A percentile compares a stretch with the other conserved stretches of the same genome.
These are phyloP conservation scores for Hymenoscyphus fructigenus DNA, from an alignment of 2,329 filamentous ascomycete species.

Conservation along the genomic window DNA sequence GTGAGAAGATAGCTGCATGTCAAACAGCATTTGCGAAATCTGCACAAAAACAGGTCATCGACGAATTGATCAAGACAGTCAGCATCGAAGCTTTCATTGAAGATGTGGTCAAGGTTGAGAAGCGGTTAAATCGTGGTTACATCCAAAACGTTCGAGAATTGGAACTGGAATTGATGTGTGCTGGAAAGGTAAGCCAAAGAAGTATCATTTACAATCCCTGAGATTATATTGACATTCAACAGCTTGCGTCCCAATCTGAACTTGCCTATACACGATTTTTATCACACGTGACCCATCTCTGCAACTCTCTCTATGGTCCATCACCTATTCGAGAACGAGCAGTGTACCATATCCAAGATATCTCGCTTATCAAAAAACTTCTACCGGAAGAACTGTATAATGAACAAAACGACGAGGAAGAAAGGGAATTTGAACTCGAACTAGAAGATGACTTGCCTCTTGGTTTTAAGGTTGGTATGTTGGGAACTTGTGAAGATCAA, in stretches of 20 bases:
- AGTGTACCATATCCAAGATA: slow-evolving; percentile 23
- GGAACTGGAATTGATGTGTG: slow-evolving; percentile 29
- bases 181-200: slow-evolving; percentile 24
- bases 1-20: slow-evolving; percentile 13
- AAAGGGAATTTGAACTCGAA: slow-evolving; percentile 9
- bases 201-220: not conserved
- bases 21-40: slow-evolving; percentile 21
- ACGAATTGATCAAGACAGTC: slow-evolving; percentile 23
- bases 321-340: slow-evolving; percentile 13
- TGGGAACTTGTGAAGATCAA: slow-evolving; percentile 9
- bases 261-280: slow-evolving; percentile 21
- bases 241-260: slow-evolving; percentile 27
- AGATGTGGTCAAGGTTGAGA: slow-evolving; percentile 25
- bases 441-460: slow-evolving; percentile 12
- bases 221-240: not conserved
- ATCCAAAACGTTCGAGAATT: slow-evolving; percentile 24
- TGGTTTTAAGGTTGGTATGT: slow-evolving; percentile 5
- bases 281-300: slow-evolving; percentile 22
- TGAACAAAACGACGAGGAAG: slow-evolving; percentile 14
- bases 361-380: slow-evolving; percentile 23
- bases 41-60: slow-evolving; percentile 25
- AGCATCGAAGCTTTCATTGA: slow-evolving; percentile 26
- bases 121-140: slow-evolving; percentile 19
- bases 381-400: slow-evolving; percentile 25
- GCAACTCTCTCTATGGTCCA: slow-evolving; percentile 23